phyloP scores from a whole-genome alignment of 2,329 filamentous ascomycete species.

The Exophiala bonariae region DNA sequence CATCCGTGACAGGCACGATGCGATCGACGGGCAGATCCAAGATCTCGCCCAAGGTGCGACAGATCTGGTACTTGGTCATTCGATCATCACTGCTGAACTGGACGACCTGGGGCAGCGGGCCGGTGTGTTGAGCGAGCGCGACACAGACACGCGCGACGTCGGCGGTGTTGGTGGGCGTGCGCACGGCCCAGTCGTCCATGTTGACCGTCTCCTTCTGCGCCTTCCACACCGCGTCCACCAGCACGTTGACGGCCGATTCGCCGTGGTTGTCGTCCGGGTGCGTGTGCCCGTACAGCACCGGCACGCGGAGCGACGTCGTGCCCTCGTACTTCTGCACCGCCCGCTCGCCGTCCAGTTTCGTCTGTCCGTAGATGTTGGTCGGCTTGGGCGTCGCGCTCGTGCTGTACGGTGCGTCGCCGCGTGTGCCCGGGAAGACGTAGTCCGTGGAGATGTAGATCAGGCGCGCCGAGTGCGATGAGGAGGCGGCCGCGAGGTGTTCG shows the following conservation, averaged over 20 bases:
- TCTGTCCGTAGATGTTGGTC: constrained; percentile 76
- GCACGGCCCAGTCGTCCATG: constrained; percentile 83
- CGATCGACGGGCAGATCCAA: constrained; percentile 70
- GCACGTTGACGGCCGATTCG: constrained; percentile 80
- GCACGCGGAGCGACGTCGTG: constrained; percentile 71
- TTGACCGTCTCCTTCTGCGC: constrained; percentile 65
- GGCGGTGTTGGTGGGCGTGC: constrained; percentile 86
- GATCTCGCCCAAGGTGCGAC: constrained; percentile 73
- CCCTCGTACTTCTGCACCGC: constrained; percentile 65
- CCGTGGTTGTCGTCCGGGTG: constrained; percentile 55
- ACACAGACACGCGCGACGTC: constrained; percentile 78
- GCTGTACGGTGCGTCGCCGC: constrained; percentile 84
- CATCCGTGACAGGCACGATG: constrained; percentile 69
- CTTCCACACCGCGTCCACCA: constrained; percentile 76
- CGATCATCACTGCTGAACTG: constrained; percentile 86
- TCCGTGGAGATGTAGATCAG: constrained; percentile 69
- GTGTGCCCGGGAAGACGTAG: constrained; percentile 74
- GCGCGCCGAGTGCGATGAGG: constrained; percentile 53
- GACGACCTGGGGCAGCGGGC: constrained; percentile 66
- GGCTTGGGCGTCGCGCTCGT: constrained; percentile 63
- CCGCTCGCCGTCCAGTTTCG: constrained; percentile 69
- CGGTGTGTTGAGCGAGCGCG: constrained; percentile 67
- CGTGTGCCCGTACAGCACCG: constrained; percentile 79
- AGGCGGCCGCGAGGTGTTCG: constrained; percentile 63
- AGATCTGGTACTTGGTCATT: constrained; percentile 90